Conservation (phyloP, 768 basidiomycete genomes). For the Russula sp. region DNA sequence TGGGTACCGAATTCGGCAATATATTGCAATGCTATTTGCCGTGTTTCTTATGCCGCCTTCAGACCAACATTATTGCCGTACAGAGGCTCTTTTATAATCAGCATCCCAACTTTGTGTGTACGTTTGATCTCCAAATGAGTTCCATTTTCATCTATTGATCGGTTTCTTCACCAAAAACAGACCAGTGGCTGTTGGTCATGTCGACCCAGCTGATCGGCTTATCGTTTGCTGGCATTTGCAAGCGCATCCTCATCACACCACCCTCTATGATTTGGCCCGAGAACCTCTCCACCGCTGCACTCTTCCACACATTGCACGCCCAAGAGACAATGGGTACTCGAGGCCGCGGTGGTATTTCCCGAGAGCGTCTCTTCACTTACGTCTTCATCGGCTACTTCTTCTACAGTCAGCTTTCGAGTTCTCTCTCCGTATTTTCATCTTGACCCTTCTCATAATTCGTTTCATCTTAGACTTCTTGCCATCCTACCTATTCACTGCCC, state of each 20-base stretch:
- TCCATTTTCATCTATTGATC: not conserved
- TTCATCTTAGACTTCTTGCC: slow-evolving; percentile 4
- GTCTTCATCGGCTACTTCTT: slow-evolving; percentile 34
- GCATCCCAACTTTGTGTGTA: slow-evolving; percentile 33
- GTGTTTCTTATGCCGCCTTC: not conserved
- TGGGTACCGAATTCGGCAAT: slow-evolving; percentile 4
- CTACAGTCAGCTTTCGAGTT: slow-evolving; percentile 45
- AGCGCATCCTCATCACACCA: slow-evolving; percentile 43
- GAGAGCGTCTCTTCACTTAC: slow-evolving; percentile 48
- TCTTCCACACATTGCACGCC: slow-evolving; percentile 41
- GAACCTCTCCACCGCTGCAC: slow-evolving; percentile 38
- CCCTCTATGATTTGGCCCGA: slow-evolving; percentile 43
- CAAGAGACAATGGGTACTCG: slow-evolving; percentile 40
- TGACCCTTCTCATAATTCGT: slow-evolving; percentile 15
- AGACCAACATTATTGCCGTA: slow-evolving; percentile 43
- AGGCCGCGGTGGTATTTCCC: slow-evolving; percentile 41
- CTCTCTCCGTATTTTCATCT: slow-evolving; percentile 73
- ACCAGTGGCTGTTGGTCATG: slow-evolving; percentile 38
- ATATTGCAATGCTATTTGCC: no score
- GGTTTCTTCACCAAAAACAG: slow-evolving; percentile 1
- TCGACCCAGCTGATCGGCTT: slow-evolving; percentile 40
- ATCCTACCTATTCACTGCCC: slow-evolving; percentile 25
- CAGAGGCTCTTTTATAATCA: slow-evolving; percentile 43
- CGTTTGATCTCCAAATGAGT: not conserved
- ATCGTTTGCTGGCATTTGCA: slow-evolving; percentile 39